phyloP scores from a whole-genome alignment of 2,329 filamentous ascomycete genomes.

The Aspergillus quadrilineatus region DNA sequence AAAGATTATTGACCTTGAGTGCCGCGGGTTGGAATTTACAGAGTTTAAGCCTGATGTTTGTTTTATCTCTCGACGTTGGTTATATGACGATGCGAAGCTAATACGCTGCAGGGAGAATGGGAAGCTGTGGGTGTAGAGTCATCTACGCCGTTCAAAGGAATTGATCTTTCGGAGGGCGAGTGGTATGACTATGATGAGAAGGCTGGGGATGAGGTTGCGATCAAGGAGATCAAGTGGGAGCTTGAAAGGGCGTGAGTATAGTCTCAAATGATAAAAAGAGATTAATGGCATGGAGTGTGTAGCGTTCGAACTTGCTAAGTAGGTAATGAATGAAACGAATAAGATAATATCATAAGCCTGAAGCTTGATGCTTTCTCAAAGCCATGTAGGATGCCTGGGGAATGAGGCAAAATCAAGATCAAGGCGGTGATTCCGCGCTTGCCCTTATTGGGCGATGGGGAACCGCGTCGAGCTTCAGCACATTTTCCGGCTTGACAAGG shows the following conservation, averaged over 20 bases:
- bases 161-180: slow-evolving; percentile 85
- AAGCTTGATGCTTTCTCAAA: background rate
- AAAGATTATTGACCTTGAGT: slow-evolving; percentile 88
- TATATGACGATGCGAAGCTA: slow-evolving; percentile 3
- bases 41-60: slow-evolving; percentile 86
- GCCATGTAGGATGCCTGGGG: background rate
- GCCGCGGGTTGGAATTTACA: slow-evolving; percentile 85
- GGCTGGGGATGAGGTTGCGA: slow-evolving; percentile 83
- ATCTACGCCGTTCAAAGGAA: slow-evolving; percentile 72
- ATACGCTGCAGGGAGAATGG: slow-evolving; percentile 72
- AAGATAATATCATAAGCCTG: background rate
- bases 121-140: slow-evolving; percentile 79
- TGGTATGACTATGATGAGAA: slow-evolving; percentile 99
- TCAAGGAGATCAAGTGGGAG: slow-evolving; percentile 85
- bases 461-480: slow-evolving; percentile 27
- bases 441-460: slow-evolving; percentile 26
- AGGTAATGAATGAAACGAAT: background rate
- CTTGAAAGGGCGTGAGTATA: slow-evolving; percentile 64
- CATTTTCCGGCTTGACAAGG: slow-evolving; percentile 31
- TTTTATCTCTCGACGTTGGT: background rate
- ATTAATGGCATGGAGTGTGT: background rate
- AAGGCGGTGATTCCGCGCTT: slow-evolving; percentile 27
- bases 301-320: slow-evolving; percentile 17
- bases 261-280: background rate
- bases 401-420: background rate